phyloP scores from a whole-genome alignment of 2,329 filamentous ascomycete species.

The Cyphellophora europaea region DNA sequence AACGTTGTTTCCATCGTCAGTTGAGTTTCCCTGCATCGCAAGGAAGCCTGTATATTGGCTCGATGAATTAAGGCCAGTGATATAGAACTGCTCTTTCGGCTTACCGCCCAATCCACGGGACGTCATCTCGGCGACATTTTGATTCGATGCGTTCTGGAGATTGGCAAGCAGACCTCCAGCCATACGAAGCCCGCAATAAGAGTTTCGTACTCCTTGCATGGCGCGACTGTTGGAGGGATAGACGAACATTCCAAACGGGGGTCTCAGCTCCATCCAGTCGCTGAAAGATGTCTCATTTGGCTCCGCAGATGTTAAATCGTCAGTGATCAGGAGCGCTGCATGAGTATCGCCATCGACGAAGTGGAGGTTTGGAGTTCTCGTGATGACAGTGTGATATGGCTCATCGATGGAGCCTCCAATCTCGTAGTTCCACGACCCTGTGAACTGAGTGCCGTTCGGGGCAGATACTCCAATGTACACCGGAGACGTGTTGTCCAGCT shows the following conservation, averaged over 20 bases:
- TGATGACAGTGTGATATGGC: slow-evolving; percentile 60
- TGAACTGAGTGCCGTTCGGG: slow-evolving; percentile 53
- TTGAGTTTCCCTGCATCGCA: slow-evolving; percentile 51
- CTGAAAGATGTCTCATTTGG: slow-evolving; percentile 39
- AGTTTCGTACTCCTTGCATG: slow-evolving; percentile 63
- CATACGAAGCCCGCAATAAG: slow-evolving; percentile 69
- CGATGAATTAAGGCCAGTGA: slow-evolving; percentile 63
- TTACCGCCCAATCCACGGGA: slow-evolving; percentile 54
- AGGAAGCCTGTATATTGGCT: slow-evolving; percentile 66
- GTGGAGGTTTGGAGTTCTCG: slow-evolving; percentile 49
- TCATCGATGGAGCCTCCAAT: slow-evolving; percentile 73
- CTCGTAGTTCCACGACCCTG: slow-evolving; percentile 67
- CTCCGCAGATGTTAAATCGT: slow-evolving; percentile 53
- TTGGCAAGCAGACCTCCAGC: slow-evolving; percentile 52
- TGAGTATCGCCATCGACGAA: slow-evolving; percentile 79
- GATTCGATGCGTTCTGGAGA: slow-evolving; percentile 40
- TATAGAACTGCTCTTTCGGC: slow-evolving; percentile 82
- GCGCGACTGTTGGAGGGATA: slow-evolving; percentile 49
- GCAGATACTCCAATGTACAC: slow-evolving; percentile 72
- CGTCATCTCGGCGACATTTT: slow-evolving; percentile 54
- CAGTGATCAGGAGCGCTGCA: slow-evolving; percentile 69
- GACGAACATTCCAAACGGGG: slow-evolving; percentile 70
- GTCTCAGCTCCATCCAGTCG: slow-evolving; percentile 47
- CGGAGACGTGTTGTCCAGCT: slow-evolving; percentile 51
- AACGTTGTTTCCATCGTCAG: slow-evolving; percentile 42